A percentile compares a stretch with the other conserved stretches of the same genome.
Conservation (phyloP, 2,329 filamentous ascomycete genomes). For the Nemania sp. region DNA sequence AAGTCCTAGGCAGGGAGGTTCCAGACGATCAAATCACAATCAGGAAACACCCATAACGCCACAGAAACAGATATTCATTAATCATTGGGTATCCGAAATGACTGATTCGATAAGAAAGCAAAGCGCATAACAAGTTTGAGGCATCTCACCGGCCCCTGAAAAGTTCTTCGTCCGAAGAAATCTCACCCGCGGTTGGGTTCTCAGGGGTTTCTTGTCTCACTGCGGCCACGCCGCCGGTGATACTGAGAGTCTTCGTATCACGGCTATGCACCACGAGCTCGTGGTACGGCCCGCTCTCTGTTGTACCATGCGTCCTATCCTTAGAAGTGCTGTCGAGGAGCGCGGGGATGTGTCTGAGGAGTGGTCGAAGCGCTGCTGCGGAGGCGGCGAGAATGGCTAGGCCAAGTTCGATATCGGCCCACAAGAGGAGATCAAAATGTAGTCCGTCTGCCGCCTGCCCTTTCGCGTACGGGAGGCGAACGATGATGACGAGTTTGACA, state of each 20-base stretch:
- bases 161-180: conserved; percentile 24
- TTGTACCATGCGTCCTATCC: background rate
- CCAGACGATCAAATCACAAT: background rate
- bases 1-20: background rate
- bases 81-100: conserved; percentile 16
- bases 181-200: background rate
- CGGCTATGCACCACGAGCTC: conserved; percentile 19
- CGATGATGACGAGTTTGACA: conserved; percentile 40
- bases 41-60: background rate
- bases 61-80: too few relatives aligned
- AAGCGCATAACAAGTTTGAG: background rate
- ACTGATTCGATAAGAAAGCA: background rate
- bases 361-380: conserved; percentile 37
- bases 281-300: conserved; percentile 23
- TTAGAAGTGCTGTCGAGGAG: conserved; percentile 17
- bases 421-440: conserved; percentile 39
- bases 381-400: conserved; percentile 39
- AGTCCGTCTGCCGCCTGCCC: conserved; percentile 29
- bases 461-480: conserved; percentile 31
- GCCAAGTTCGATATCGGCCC: conserved; percentile 40
- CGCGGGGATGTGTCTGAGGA: conserved; percentile 34
- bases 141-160: conserved; percentile 11
- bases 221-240: background rate
- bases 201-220: background rate
- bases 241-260: conserved; percentile 1